Percentiles rank a stretch among this genome's conserved stretches.
Evolutionary conservation across 345 rosid species (phyloP).

Genomic region (Hypericum perforatum): DNA sequence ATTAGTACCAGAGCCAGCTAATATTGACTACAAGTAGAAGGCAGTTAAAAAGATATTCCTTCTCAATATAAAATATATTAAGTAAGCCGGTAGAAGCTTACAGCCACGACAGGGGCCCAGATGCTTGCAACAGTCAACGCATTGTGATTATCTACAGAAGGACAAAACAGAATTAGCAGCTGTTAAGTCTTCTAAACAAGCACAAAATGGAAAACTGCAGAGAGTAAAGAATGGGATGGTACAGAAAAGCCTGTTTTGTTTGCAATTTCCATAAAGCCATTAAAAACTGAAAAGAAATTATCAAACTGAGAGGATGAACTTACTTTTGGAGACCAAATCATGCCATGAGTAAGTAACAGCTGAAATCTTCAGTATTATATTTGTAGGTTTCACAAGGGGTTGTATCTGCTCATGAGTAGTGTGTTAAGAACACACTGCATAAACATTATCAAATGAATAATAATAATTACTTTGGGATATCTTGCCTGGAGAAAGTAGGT

Average conservation of each 20-base stretch:
- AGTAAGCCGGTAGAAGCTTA: constrained; percentile 28
- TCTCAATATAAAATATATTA: not conserved
- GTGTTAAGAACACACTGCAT: not conserved
- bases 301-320: constrained; percentile 15
- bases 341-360: constrained; percentile 73
- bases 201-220: too few species aligned
- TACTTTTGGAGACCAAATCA: constrained; percentile 81
- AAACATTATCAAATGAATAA: constrained; percentile 4
- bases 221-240: too few species aligned
- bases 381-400: constrained; percentile 79
- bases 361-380: constrained; percentile 34
- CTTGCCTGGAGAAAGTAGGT: constrained; percentile 99
- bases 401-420: constrained; percentile 50
- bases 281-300: not conserved
- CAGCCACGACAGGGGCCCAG: constrained; percentile 98
- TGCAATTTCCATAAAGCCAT: not conserved
- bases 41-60: constrained; percentile 1
- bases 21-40: not conserved
- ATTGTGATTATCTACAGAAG: constrained; percentile 64
- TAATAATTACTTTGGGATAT: not conserved
- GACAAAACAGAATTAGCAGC: not conserved
- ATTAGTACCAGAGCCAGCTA: constrained; percentile 4
- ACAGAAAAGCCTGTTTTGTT: too few species aligned
- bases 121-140: constrained; percentile 69
- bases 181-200: not conserved